These are phyloP conservation scores for Claviceps humidiphila DNA, from an alignment of 2,329 filamentous ascomycete species.

Conservation along the genomic window DNA sequence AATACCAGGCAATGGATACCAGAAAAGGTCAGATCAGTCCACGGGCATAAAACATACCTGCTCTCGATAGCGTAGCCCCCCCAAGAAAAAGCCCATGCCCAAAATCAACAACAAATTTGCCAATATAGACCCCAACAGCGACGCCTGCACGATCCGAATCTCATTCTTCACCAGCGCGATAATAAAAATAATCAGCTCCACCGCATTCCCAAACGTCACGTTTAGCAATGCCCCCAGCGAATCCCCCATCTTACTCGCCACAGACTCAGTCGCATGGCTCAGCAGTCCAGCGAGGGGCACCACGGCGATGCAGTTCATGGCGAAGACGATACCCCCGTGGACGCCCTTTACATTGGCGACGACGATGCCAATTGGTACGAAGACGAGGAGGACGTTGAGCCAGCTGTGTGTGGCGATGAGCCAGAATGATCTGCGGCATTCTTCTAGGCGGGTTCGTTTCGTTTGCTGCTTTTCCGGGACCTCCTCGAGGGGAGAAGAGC, in stretches of 20 bases:
- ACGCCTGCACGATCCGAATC: conserved; percentile 85
- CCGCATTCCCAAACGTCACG: conserved; percentile 67
- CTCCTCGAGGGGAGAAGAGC: conserved; percentile 7
- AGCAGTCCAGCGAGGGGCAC: conserved; percentile 61
- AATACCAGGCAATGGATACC: background rate
- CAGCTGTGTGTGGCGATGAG: conserved; percentile 59
- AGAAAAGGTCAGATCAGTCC: too few relatives aligned
- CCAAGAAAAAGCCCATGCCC: conserved; percentile 82
- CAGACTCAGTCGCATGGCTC: conserved; percentile 61
- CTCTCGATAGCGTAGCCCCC: conserved; percentile 75
- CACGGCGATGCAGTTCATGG: conserved; percentile 63
- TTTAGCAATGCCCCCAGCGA: conserved; percentile 61
- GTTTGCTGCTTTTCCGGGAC: conserved; percentile 6
- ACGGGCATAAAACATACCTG: conserved; percentile 36
- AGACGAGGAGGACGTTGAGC: conserved; percentile 64
- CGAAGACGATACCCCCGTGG: conserved; percentile 52
- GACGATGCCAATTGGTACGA: conserved; percentile 65
- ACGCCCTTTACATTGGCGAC: conserved; percentile 40
- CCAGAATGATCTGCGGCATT: conserved; percentile 36
- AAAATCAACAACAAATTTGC: conserved; percentile 80
- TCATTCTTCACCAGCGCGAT: conserved; percentile 36
- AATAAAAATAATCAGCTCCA: conserved; percentile 63
- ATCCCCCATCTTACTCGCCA: conserved; percentile 59
- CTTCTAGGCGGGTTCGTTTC: conserved; percentile 31
- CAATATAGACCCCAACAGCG: conserved; percentile 76